Conservation (phyloP, 345 rosid species). For the Rhodamnia argentea region DNA sequence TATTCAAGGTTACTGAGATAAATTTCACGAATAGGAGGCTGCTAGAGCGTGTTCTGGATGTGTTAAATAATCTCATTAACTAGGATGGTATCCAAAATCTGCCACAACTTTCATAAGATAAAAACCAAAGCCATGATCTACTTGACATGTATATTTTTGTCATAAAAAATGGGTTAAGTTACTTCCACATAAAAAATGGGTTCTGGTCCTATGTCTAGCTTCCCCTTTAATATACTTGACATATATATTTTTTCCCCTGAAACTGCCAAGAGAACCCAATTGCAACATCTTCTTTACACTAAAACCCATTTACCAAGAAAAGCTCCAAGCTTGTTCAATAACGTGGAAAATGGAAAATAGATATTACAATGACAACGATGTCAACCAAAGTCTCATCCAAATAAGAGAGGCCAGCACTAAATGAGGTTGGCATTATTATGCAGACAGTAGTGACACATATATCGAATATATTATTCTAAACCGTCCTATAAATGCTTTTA, state of each 20-base stretch:
- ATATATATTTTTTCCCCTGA: not conserved
- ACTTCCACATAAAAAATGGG: not conserved
- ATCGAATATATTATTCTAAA: not conserved
- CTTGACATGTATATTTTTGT: not conserved
- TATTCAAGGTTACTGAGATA: not conserved
- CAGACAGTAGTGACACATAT: not conserved
- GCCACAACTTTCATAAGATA: not conserved
- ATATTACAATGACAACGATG: not conserved
- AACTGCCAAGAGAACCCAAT: not conserved
- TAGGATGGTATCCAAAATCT: not conserved
- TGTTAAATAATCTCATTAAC: not conserved
- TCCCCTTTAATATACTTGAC: not conserved
- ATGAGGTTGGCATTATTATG: not conserved
- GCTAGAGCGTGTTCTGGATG: not conserved
- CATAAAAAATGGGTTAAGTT: too few relatives aligned
- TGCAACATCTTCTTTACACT: not conserved
- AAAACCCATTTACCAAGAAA: not conserved
- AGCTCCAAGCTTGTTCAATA: not conserved
- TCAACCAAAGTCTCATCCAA: not conserved
- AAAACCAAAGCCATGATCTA: not conserved
- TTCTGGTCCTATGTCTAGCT: not conserved
- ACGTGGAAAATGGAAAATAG: not conserved
- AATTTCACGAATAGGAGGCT: not conserved
- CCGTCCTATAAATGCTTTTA: not conserved
- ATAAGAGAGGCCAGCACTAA: not conserved